Conservation (phyloP, 192 early-diverging fungal species). For the Backusella psychrophila region DNA sequence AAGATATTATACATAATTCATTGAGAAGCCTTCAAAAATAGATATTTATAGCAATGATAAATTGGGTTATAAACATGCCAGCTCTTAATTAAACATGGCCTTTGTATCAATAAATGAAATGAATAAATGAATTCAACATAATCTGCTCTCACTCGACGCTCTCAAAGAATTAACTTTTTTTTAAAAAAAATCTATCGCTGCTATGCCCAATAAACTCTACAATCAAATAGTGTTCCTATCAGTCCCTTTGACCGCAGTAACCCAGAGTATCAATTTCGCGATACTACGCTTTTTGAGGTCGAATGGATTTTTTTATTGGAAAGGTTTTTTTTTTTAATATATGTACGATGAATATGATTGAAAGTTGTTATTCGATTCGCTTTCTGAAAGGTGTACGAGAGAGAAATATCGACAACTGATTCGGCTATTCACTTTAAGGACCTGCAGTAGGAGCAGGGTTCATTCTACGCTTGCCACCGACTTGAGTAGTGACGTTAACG, state of each 20-base stretch:
- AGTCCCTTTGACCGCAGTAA: not conserved
- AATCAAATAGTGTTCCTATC: not conserved
- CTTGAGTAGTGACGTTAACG: slow-evolving; percentile 84
- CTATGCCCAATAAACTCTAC: not conserved
- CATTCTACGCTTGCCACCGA: slow-evolving; percentile 89
- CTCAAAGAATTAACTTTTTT: too few species aligned
- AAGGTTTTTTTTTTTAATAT: not conserved
- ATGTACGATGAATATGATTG: not conserved
- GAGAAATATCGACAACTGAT: not conserved
- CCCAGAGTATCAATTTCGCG: not conserved
- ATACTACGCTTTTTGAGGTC: not conserved
- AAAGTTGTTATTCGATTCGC: not conserved
- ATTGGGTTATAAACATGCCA: too few species aligned
- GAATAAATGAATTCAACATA: too few species aligned
- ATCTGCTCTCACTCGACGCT: too few species aligned
- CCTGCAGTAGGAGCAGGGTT: slow-evolving; percentile 52
- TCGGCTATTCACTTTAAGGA: slow-evolving; percentile 28
- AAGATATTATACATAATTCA: too few species aligned
- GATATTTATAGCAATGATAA: too few species aligned
- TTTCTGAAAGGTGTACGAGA: not conserved
- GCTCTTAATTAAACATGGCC: too few species aligned
- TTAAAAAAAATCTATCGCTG: too few species aligned
- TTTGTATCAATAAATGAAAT: too few species aligned
- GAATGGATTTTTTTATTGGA: slow-evolving; percentile 4
- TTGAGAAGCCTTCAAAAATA: too few species aligned